A percentile compares a stretch with the other conserved stretches of the same genome.
Evolutionary conservation across 345 rosid species (phyloP).

Genomic region (Melaleuca alternifolia): DNA sequence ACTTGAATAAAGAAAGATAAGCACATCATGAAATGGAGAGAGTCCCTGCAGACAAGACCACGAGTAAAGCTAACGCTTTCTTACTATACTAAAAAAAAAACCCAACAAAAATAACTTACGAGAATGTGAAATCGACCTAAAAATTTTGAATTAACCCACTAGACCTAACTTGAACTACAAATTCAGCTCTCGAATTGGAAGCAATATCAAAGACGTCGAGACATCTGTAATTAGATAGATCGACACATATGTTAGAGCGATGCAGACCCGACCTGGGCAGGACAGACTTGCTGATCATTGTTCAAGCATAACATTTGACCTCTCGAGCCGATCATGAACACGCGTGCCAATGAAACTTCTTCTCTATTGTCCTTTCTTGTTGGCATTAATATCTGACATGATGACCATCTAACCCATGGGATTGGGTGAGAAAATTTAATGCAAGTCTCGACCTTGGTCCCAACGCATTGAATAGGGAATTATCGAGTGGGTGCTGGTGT

Average conservation of each 20-base stretch:
- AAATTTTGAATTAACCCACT: background rate
- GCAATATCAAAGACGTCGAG: background rate
- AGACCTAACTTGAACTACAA: background rate
- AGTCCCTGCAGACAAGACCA: background rate
- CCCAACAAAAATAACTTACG: background rate
- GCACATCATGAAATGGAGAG: background rate
- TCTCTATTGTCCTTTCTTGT: background rate
- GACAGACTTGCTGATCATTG: background rate
- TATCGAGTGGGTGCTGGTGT: background rate
- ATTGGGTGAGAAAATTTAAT: background rate
- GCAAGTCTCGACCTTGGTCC: background rate
- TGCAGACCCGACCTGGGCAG: background rate
- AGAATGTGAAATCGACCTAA: background rate
- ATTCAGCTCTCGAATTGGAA: background rate
- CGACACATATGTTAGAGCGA: background rate
- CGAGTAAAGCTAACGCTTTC: background rate
- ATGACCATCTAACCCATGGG: background rate
- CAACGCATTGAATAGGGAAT: background rate
- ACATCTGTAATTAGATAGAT: background rate
- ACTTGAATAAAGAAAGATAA: background rate
- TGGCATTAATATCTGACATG: background rate
- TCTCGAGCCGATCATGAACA: background rate
- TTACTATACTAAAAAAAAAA: background rate
- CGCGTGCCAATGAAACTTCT: background rate
- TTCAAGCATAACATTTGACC: background rate